Percentiles rank a stretch among this genome's conserved stretches.
Conservation (phyloP, 768 basidiomycete genomes). For the Russula sp. region DNA sequence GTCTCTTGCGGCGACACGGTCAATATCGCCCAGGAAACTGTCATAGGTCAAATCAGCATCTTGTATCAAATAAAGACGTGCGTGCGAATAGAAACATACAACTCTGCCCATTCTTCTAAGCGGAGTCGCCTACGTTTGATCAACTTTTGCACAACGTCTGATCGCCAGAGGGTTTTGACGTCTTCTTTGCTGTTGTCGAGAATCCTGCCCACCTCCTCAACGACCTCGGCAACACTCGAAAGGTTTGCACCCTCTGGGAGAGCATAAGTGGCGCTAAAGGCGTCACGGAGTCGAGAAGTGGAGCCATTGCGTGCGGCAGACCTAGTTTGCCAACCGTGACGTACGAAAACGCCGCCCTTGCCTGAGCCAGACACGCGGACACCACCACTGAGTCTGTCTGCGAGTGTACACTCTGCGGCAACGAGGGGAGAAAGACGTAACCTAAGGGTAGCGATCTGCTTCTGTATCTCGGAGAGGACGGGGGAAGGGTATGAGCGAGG, state of each 20-base stretch:
- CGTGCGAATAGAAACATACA: constrained; percentile 45
- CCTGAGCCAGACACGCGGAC: constrained; percentile 69
- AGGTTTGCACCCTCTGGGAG: constrained; percentile 2
- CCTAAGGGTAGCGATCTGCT: constrained; percentile 37
- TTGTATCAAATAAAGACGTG: neutral
- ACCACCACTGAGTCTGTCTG: constrained; percentile 69
- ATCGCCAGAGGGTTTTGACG: constrained; percentile 65
- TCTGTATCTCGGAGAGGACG: constrained; percentile 16
- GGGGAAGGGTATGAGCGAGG: constrained; percentile 1
- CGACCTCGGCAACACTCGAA: constrained; percentile 12
- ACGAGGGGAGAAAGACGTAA: constrained; percentile 55
- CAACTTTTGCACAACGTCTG: constrained; percentile 62
- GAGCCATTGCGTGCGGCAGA: constrained; percentile 39
- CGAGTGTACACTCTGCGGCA: constrained; percentile 56
- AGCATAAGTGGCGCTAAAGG: neutral
- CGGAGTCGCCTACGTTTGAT: constrained; percentile 64
- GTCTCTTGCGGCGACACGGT: constrained; percentile 58
- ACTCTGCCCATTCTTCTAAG: constrained; percentile 85
- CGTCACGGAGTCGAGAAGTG: constrained; percentile 20
- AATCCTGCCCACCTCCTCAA: constrained; percentile 31
- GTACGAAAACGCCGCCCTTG: constrained; percentile 68
- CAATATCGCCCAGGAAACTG: constrained; percentile 73
- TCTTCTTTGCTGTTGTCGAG: constrained; percentile 55
- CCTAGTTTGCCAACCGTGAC: constrained; percentile 75
- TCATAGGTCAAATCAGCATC: constrained; percentile 15